phyloP scores from a whole-genome alignment of 2,329 filamentous ascomycete genomes.

The Epichloe baconii region DNA sequence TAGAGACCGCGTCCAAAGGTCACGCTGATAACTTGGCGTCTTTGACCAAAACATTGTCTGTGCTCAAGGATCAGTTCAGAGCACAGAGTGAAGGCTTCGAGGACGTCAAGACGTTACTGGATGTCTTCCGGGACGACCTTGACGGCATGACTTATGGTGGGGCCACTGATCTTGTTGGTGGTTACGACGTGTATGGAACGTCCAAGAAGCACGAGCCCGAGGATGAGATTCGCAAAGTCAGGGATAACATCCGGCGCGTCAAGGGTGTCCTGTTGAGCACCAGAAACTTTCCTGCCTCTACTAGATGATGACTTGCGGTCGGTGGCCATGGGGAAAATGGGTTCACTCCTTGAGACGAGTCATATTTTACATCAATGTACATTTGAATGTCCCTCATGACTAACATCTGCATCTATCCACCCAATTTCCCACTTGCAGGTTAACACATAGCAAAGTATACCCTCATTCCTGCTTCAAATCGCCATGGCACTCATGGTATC shows the following conservation, averaged over 20 bases:
- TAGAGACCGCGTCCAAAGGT: conserved; percentile 18
- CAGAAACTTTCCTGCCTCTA: conserved; percentile 52
- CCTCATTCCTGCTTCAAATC: not conserved
- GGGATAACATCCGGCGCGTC: conserved; percentile 62
- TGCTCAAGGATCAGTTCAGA: conserved; percentile 29
- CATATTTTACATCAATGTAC: not conserved
- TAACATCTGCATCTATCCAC: not conserved
- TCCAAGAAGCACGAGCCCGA: conserved; percentile 39
- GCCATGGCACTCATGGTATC: no score
- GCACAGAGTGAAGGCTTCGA: conserved; percentile 35
- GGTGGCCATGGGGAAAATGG: not conserved
- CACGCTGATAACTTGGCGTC: conserved; percentile 30
- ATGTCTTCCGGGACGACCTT: conserved; percentile 52
- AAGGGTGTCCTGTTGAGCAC: conserved; percentile 69
- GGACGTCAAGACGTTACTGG: conserved; percentile 38
- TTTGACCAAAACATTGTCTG: conserved; percentile 29
- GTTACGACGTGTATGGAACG: conserved; percentile 29
- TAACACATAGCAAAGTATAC: not conserved
- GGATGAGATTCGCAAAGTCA: conserved; percentile 61
- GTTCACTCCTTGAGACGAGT: not conserved
- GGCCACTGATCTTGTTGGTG: conserved; percentile 23
- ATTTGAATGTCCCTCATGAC: not conserved
- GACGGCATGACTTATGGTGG: conserved; percentile 42
- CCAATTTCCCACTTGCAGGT: no score
- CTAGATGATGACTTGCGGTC: conserved; percentile 12